Evolutionary conservation across 306 rosid species (phyloP).

Genomic region (Cucumis melo): DNA sequence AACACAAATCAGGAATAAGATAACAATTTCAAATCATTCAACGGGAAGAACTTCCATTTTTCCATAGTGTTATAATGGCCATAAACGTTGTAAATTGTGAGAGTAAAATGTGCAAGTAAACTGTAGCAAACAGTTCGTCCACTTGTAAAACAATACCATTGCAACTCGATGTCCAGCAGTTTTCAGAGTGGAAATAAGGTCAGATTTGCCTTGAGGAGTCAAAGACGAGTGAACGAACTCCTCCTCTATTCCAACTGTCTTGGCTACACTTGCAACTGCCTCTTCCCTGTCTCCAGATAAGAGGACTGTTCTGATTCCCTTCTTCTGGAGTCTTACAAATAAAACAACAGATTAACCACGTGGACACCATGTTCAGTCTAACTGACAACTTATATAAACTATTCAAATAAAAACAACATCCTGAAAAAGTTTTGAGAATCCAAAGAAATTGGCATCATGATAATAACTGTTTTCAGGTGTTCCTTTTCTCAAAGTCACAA

Average conservation of each 20-base stretch:
- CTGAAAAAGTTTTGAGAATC: not conserved
- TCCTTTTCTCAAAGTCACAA: not conserved
- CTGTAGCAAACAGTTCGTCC: not conserved
- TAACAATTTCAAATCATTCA: not conserved
- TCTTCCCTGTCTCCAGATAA: constrained; percentile 99
- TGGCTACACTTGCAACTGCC: constrained; percentile 87
- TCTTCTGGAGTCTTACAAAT: constrained; percentile 65
- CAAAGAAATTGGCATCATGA: not conserved
- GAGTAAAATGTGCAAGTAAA: constrained; percentile 3
- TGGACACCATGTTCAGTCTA: constrained; percentile 10
- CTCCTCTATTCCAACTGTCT: constrained; percentile 61
- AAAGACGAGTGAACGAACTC: constrained; percentile 57
- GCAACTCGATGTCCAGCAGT: constrained; percentile 82
- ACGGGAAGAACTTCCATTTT: not conserved
- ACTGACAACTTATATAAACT: not conserved
- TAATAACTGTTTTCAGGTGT: not conserved
- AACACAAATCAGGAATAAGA: not conserved
- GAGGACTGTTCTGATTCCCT: constrained; percentile 73
- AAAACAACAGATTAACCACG: constrained; percentile 24
- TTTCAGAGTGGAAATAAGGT: constrained; percentile 62
- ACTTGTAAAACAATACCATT: constrained; percentile 46
- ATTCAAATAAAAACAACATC: not conserved
- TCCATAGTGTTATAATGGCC: not conserved
- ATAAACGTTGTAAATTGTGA: not conserved
- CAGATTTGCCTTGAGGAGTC: constrained; percentile 76